Evolutionary conservation across 176 grass and related monocot genomes (phyloP).

Genomic region (Carex pumila): DNA sequence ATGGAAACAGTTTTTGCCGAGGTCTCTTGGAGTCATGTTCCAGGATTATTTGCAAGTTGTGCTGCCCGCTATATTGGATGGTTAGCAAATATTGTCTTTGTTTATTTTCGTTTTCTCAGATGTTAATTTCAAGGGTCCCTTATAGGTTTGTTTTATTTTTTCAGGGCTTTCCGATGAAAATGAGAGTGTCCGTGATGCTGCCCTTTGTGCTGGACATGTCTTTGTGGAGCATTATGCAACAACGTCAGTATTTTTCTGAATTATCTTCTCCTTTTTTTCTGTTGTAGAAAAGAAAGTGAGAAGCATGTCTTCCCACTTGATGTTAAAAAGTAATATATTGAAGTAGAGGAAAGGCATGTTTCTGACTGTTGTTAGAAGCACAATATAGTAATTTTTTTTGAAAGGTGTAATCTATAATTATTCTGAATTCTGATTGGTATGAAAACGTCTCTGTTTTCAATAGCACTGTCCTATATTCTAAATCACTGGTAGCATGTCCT

Average conservation of each 20-base stretch:
- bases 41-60: conserved; percentile 85
- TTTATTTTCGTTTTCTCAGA: conserved; percentile 13
- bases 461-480: neutral
- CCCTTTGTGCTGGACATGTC: conserved; percentile 91
- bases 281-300: neutral
- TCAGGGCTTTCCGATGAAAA: conserved; percentile 97
- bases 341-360: neutral
- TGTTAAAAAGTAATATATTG: neutral
- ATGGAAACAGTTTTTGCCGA: conserved; percentile 72
- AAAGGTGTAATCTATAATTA: neutral
- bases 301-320: neutral
- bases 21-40: conserved; percentile 78
- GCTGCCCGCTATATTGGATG: conserved; percentile 97
- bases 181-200: conserved; percentile 93
- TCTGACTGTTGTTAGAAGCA: neutral
- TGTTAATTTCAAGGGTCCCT: neutral
- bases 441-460: neutral
- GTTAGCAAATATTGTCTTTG: conserved; percentile 36
- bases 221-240: conserved; percentile 98
- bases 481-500: neutral
- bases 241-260: conserved; percentile 33
- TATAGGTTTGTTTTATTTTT: conserved; percentile 6
- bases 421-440: neutral
- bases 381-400: neutral
- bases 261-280: conserved; percentile 15